phyloP scores from a whole-genome alignment of 305 asterid genomes.

The Plantago rigida region DNA sequence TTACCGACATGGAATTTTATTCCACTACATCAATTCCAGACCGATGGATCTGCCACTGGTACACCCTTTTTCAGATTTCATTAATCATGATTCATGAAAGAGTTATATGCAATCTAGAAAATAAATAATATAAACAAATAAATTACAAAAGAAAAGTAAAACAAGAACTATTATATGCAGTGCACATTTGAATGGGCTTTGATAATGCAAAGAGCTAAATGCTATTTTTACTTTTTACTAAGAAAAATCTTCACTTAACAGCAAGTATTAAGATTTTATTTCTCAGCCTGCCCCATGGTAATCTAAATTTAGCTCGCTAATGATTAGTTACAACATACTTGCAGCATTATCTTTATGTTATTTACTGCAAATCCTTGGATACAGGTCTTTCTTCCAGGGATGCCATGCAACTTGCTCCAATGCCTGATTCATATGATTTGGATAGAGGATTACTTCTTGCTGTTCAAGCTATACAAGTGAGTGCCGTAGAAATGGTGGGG shows the following conservation, averaged over 20 bases:
- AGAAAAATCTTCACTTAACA: too few species aligned
- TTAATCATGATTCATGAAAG: conserved; percentile 21
- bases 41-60: conserved; percentile 52
- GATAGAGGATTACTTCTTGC: conserved; percentile 96
- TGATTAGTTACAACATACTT: too few species aligned
- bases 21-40: conserved; percentile 41
- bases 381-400: conserved; percentile 78
- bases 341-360: not conserved
- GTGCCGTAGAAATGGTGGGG: conserved; percentile 14
- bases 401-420: conserved; percentile 70
- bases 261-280: too few species aligned
- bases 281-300: too few species aligned
- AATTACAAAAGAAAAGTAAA: not conserved
- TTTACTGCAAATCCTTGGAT: not conserved
- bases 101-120: conserved; percentile 1
- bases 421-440: conserved; percentile 87
- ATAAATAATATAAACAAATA: too few species aligned
- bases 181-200: conserved; percentile 9
- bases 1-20: conserved; percentile 77
- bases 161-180: not conserved
- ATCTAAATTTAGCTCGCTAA: too few species aligned
- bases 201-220: conserved; percentile 8
- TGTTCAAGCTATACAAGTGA: conserved; percentile 92
- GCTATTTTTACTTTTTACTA: conserved; percentile 19
- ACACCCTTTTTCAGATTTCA: conserved; percentile 26